Percentiles rank a stretch among this genome's conserved stretches.
These are phyloP conservation scores for Podospora comata DNA, from an alignment of 495 filamentous ascomycete species.

Conservation along the genomic window DNA sequence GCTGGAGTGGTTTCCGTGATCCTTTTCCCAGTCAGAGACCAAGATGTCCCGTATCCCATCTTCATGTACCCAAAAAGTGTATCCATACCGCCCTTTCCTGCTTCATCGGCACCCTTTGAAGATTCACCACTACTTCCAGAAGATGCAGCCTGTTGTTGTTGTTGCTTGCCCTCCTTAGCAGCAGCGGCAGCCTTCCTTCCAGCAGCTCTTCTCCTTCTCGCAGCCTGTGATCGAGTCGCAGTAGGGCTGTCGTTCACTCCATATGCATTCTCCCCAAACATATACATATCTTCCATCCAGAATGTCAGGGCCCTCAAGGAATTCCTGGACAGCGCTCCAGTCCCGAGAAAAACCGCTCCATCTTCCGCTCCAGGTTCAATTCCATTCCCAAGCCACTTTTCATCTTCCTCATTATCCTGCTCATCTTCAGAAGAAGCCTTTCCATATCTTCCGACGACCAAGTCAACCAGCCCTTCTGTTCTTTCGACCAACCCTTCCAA, in stretches of 20 bases:
- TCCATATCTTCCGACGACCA: slow-evolving; percentile 84
- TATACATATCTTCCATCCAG: slow-evolving; percentile 84
- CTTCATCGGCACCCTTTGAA: slow-evolving; percentile 15
- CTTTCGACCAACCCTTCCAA: slow-evolving; percentile 77
- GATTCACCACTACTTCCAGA: background rate
- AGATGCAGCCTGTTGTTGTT: background rate
- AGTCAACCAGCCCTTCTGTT: slow-evolving; percentile 68
- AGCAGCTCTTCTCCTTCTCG: slow-evolving; percentile 10
- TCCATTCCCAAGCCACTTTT: slow-evolving; percentile 9
- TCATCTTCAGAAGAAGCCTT: slow-evolving; percentile 30
- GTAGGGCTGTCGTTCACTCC: slow-evolving; percentile 72
- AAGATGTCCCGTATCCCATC: slow-evolving; percentile 56
- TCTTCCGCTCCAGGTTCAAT: slow-evolving; percentile 51
- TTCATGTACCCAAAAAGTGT: slow-evolving; percentile 51
- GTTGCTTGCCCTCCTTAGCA: background rate
- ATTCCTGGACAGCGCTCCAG: slow-evolving; percentile 61
- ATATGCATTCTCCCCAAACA: slow-evolving; percentile 72
- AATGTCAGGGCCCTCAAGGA: slow-evolving; percentile 65
- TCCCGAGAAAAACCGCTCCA: slow-evolving; percentile 79
- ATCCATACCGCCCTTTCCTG: slow-evolving; percentile 32
- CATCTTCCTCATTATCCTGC: slow-evolving; percentile 2
- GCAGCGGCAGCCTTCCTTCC: background rate
- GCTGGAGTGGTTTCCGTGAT: background rate
- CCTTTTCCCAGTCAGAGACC: slow-evolving; percentile 41
- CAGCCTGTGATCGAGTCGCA: background rate